These are phyloP conservation scores for Aspergillus hiratsukae DNA, from an alignment of 2,329 filamentous ascomycete genomes.

Conservation along the genomic window DNA sequence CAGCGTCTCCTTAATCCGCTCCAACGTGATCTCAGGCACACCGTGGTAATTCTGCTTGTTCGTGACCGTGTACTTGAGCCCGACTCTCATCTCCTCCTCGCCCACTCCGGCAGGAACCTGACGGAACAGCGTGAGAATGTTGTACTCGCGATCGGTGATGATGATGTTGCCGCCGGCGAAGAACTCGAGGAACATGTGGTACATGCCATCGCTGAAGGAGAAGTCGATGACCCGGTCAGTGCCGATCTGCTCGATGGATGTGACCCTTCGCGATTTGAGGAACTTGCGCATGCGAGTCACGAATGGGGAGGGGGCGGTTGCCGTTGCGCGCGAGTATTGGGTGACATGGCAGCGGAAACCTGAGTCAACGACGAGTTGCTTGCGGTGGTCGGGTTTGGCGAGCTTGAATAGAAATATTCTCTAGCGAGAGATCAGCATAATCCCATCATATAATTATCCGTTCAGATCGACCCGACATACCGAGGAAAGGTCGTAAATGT, in stretches of 20 bases:
- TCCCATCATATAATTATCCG: not conserved
- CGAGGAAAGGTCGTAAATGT: conserved; percentile 93
- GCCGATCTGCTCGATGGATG: conserved; percentile 76
- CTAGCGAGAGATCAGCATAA: conserved; percentile 23
- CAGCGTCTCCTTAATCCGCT: conserved; percentile 66
- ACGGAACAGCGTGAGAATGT: conserved; percentile 74
- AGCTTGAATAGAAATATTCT: conserved; percentile 96
- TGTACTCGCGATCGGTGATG: conserved; percentile 77
- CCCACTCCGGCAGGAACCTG: conserved; percentile 75
- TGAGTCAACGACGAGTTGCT: conserved; percentile 88
- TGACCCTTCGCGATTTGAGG: conserved; percentile 80
- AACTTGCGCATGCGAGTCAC: conserved; percentile 80
- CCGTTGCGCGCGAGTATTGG: conserved; percentile 80
- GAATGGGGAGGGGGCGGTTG: conserved; percentile 77
- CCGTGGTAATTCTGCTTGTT: conserved; percentile 80
- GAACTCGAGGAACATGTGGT: conserved; percentile 87
- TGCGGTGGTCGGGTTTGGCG: conserved; percentile 79
- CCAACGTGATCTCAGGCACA: conserved; percentile 68
- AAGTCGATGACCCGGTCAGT: conserved; percentile 92
- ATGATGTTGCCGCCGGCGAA: conserved; percentile 95
- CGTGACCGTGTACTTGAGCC: conserved; percentile 72
- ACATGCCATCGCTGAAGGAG: conserved; percentile 85
- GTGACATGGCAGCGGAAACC: conserved; percentile 96
- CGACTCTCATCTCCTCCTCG: conserved; percentile 76
- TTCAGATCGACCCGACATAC: conserved; percentile 32